These are phyloP conservation scores for Cucurbita pepo DNA, from an alignment of 306 rosid species.

Conservation along the genomic window DNA sequence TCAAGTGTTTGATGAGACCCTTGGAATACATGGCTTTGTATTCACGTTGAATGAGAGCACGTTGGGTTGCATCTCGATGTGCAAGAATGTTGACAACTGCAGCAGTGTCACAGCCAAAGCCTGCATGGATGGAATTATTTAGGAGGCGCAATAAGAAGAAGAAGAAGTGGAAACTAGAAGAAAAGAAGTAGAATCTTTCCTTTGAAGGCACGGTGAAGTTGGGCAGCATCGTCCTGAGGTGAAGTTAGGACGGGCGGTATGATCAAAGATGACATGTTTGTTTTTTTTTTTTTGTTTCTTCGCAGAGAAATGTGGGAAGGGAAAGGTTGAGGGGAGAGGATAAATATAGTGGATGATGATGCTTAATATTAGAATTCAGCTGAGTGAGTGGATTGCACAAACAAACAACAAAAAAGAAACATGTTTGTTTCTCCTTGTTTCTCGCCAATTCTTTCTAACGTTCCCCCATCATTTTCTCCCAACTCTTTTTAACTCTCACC, in stretches of 20 bases:
- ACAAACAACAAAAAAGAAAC: too few species aligned
- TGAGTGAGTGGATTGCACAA: too few species aligned
- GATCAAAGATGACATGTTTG: conserved; percentile 35
- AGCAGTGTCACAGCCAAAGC: conserved; percentile 60
- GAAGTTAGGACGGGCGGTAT: conserved; percentile 46
- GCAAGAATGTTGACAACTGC: conserved; percentile 53
- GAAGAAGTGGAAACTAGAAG: not conserved
- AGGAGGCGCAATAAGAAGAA: not conserved
- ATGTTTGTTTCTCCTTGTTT: too few species aligned
- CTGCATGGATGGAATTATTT: conserved; percentile 5
- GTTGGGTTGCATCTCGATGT: conserved; percentile 54
- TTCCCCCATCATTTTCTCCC: too few species aligned
- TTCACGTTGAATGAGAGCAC: conserved; percentile 55
- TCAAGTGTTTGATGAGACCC: conserved; percentile 48
- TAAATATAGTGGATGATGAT: too few species aligned
- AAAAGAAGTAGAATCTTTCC: conserved; percentile 10
- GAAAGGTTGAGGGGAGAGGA: too few species aligned
- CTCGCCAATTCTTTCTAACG: too few species aligned
- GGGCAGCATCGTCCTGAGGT: conserved; percentile 54
- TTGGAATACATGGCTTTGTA: conserved; percentile 28
- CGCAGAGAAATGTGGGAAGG: conserved; percentile 13
- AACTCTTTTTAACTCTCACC: too few species aligned
- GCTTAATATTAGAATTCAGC: too few species aligned
- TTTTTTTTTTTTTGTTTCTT: too few species aligned
- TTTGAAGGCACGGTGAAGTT: conserved; percentile 69